Percentiles rank a stretch among this genome's conserved stretches.
phyloP scores from a whole-genome alignment of 2,329 filamentous ascomycete genomes.

The Grosmannia clavigera region DNA sequence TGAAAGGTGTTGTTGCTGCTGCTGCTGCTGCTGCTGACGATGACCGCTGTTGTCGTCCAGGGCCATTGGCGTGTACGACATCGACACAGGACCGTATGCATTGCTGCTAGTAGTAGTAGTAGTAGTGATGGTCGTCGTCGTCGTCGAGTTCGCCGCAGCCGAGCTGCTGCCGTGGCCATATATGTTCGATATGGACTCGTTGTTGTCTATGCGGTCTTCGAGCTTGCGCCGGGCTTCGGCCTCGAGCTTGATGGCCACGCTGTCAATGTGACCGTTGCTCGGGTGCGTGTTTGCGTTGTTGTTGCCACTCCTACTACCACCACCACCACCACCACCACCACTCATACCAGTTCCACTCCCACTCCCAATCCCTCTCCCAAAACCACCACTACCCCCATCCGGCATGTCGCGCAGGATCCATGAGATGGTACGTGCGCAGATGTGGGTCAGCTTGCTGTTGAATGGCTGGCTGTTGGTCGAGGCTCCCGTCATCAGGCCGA shows the following conservation, averaged over 20 bases:
- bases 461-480: slow-evolving; percentile 26
- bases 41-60: background rate
- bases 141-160: background rate
- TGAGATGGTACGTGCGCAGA: slow-evolving; percentile 37
- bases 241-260: slow-evolving; percentile 17
- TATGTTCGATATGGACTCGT: background rate
- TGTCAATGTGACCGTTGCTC: slow-evolving; percentile 38
- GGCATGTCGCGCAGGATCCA: slow-evolving; percentile 40
- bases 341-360: too few relatives aligned
- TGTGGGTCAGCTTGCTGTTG: slow-evolving; percentile 29
- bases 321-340: too few relatives aligned
- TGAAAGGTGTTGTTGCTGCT: background rate
- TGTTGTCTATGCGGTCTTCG: slow-evolving; percentile 3
- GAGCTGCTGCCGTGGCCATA: background rate
- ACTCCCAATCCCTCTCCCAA: too few relatives aligned
- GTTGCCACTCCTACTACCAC: background rate
- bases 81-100: background rate
- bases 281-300: background rate
- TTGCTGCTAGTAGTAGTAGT: background rate
- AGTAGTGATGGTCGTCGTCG: background rate
- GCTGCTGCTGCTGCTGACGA: background rate
- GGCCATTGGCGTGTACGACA: background rate
- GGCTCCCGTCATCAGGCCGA: slow-evolving; percentile 26
- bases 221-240: slow-evolving; percentile 7
- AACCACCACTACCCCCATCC: background rate